Percentiles rank a stretch among this genome's conserved stretches.
Evolutionary conservation across 2,329 filamentous ascomycete genomes (phyloP).

Genomic region (Sclerotinia borealis): DNA sequence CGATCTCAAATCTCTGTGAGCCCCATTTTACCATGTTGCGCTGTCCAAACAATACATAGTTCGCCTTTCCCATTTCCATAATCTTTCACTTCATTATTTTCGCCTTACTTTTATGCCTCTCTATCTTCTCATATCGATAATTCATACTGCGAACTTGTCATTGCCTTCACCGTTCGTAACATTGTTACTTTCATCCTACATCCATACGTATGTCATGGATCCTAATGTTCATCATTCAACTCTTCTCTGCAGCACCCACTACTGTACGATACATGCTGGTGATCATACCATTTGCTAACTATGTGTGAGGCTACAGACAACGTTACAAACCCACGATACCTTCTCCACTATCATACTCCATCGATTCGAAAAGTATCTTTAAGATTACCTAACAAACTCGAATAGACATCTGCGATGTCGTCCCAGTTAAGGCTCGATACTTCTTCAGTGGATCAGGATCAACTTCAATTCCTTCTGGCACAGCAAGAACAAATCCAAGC

Average conservation of each 20-base stretch:
- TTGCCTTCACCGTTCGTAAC: constrained; percentile 13
- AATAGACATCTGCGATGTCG: constrained; percentile 21
- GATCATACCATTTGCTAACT: constrained; percentile 8
- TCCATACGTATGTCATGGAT: constrained; percentile 13
- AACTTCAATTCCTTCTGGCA: constrained; percentile 23
- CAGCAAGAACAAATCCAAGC: constrained; percentile 27
- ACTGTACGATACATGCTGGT: constrained; percentile 5
- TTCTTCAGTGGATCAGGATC: constrained; percentile 18
- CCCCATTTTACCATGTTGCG: constrained; percentile 18
- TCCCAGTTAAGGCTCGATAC: constrained; percentile 21
- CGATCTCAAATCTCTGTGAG: constrained; percentile 17
- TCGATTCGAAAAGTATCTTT: background rate
- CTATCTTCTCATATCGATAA: constrained; percentile 14
- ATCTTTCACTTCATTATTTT: constrained; percentile 14
- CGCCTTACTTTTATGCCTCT: constrained; percentile 26
- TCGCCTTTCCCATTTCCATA: constrained; percentile 20
- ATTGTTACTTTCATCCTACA: background rate
- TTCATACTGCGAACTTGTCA: constrained; percentile 14
- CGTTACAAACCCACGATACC: constrained; percentile 11
- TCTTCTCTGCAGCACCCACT: background rate
- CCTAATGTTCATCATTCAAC: background rate
- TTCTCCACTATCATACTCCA: constrained; percentile 12
- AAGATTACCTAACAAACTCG: constrained; percentile 11
- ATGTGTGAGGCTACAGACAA: constrained; percentile 23
- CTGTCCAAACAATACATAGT: constrained; percentile 26